Conservation (phyloP, 176 grass and related monocot species). For the Zoysia japonica region DNA sequence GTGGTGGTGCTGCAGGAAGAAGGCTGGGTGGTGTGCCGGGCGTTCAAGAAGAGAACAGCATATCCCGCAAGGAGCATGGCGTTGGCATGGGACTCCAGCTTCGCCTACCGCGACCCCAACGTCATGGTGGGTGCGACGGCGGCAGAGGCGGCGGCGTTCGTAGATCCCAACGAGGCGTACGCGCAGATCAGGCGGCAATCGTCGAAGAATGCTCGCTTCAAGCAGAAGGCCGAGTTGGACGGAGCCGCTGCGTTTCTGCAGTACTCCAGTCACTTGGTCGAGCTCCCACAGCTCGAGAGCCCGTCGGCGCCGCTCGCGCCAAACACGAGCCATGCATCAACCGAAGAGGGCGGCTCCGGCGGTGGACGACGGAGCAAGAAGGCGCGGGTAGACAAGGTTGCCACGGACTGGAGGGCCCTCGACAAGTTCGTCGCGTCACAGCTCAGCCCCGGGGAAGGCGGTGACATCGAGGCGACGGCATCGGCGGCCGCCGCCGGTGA, state of each 20-base stretch:
- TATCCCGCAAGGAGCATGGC: conserved; percentile 51
- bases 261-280: conserved; percentile 53
- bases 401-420: conserved; percentile 72
- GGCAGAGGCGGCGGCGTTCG: conserved; percentile 2
- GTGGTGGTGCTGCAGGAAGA: conserved; percentile 66
- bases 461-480: conserved; percentile 1
- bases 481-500: not conserved
- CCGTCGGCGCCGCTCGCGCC: conserved; percentile 44
- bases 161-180: conserved; percentile 47
- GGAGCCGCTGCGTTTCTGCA: conserved; percentile 44
- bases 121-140: conserved; percentile 1
- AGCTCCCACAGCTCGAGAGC: conserved; percentile 76
- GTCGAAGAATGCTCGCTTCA: conserved; percentile 42
- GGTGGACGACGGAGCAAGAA: conserved; percentile 31
- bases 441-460: conserved; percentile 56
- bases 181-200: conserved; percentile 49
- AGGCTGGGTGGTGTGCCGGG: conserved; percentile 96
- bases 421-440: conserved; percentile 85
- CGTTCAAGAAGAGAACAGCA: conserved; percentile 87
- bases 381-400: conserved; percentile 15
- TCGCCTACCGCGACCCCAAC: conserved; percentile 49
- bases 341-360: conserved; percentile 16
- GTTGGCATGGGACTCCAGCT: conserved; percentile 62
- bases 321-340: conserved; percentile 20
- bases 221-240: conserved; percentile 58